Evolutionary conservation across 73 alveolate genomes (phyloP).

Genomic region (Tetrahymena borealis): DNA sequence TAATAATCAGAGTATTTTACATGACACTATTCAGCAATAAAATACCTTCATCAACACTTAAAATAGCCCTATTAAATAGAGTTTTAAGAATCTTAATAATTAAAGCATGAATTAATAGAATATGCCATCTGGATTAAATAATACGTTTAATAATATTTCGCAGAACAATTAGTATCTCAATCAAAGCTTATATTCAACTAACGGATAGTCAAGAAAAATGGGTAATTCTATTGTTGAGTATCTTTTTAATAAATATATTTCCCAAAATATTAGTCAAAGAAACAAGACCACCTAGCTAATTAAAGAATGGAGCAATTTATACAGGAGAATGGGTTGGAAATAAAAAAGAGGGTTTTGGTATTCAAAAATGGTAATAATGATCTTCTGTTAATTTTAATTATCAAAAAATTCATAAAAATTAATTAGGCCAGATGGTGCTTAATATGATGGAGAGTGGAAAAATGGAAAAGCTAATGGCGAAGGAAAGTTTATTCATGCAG

Average conservation of each 20-base stretch:
- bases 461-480: constrained; percentile 50
- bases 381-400: background rate
- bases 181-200: background rate
- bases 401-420: background rate
- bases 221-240: background rate
- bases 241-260: background rate
- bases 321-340: constrained; percentile 55
- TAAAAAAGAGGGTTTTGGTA: constrained; percentile 48
- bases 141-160: background rate
- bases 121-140: background rate
- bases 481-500: constrained; percentile 36
- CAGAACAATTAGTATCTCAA: background rate
- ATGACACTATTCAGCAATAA: background rate
- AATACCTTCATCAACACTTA: background rate
- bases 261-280: background rate
- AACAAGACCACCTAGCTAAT: background rate
- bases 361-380: constrained; percentile 8
- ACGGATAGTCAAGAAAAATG: background rate
- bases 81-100: background rate
- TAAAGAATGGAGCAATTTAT: constrained; percentile 53
- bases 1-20: background rate
- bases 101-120: background rate
- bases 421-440: constrained; percentile 54
- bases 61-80: background rate
- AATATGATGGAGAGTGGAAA: constrained; percentile 52